Evolutionary conservation across 2,329 filamentous ascomycete genomes (phyloP), one percentile per base, ranked within the genome.

Genomic region (Trichoderma sp.): DNA sequence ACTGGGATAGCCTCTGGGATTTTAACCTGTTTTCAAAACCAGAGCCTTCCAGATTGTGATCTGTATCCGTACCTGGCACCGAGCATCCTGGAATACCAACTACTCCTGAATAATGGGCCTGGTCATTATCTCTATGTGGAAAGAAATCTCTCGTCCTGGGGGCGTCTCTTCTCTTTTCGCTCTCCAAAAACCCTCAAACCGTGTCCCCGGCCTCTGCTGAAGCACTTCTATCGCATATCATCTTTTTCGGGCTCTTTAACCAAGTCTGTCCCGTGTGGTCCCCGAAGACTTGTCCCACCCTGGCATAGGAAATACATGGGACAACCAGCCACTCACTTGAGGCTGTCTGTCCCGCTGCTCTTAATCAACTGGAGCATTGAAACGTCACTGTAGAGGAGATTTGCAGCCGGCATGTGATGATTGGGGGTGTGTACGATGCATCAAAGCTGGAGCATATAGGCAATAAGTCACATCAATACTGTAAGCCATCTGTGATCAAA

Each of bases 241-340:
- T 35, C 53, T 76, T 75, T 75, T 62, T 21, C 74, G 75, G 76
- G 74, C 71, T 78, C 65, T 68, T 76, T n/a, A 33, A 75, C 71
- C 74, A 76, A 71, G 74, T 60, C 41, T 6, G 50, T 59, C 56
- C 56, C 21, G 56, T 67, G 75, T 67, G 75, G 68, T 74, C 75
- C 75, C 76, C 76, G 76, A 56, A 29, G 68, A 31, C 64, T 45
- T 63, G 60, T 38, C 45, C 60, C 63, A 65, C 50, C 35, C 68
- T 33, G 18, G 60, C 41, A 12, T 73, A 29, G 27, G 18, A 21
- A 33, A 21, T 63, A 14, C 18, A 35, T 62, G 59, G 18, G 50
- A 56, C 50, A 14, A 24, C 21, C 50, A 56, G 50, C 50, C 50
- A 56, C 50, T 56, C 50, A 56, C n/a, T 56, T 24, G 50, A 56